phyloP scores from a whole-genome alignment of 306 rosid species.

The Vicia villosa region DNA sequence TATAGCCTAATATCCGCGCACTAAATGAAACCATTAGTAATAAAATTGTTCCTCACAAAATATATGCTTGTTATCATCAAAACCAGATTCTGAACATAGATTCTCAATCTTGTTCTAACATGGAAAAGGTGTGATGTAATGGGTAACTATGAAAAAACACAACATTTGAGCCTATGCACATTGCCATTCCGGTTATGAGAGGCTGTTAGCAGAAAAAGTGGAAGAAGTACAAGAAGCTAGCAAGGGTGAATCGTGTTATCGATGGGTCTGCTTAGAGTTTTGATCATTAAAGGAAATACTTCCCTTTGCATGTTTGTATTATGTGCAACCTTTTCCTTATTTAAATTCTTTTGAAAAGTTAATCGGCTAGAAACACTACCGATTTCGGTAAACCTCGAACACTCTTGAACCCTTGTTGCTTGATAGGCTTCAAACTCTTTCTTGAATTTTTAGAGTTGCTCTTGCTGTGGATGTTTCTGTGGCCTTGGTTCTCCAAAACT shows the following conservation, averaged over 20 bases:
- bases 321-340: constrained; percentile 48
- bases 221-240: constrained; percentile 59
- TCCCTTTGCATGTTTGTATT: constrained; percentile 46
- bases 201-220: constrained; percentile 76
- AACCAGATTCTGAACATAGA: too few relatives aligned
- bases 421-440: constrained; percentile 96
- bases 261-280: constrained; percentile 58
- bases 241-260: constrained; percentile 15
- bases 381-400: constrained; percentile 67
- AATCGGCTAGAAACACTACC: constrained; percentile 45
- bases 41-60: too few relatives aligned
- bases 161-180: constrained; percentile 81
- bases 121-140: too few relatives aligned
- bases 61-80: too few relatives aligned
- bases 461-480: constrained; percentile 94
- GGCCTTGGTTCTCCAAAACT: constrained; percentile 61
- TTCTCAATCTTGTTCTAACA: too few relatives aligned
- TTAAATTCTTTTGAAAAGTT: constrained; percentile 53
- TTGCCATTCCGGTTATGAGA: constrained; percentile 85
- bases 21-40: too few relatives aligned
- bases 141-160: constrained; percentile 71
- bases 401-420: constrained; percentile 77
- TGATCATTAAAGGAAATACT: constrained; percentile 59
- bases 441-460: constrained; percentile 88
- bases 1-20: too few relatives aligned